A percentile compares a stretch with the other conserved stretches of the same genome.
Evolutionary conservation across 2,329 filamentous ascomycete species (phyloP).

Genomic region (Paraphaeosphaeria sporulosa): DNA sequence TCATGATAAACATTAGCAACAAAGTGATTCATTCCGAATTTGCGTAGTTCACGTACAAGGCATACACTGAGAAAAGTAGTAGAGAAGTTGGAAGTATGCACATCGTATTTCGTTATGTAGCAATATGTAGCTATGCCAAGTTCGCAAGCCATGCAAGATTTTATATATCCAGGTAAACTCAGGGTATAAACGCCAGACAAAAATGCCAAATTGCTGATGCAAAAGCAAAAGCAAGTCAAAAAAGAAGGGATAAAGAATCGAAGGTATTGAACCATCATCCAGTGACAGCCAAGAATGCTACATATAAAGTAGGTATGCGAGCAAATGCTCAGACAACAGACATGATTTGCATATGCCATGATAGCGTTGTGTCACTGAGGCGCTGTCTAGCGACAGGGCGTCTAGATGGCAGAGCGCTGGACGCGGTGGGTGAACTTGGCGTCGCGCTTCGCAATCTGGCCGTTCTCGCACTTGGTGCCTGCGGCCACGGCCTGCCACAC

Average conservation of each 20-base stretch:
- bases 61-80: not conserved
- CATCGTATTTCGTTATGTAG: conserved; percentile 2
- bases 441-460: conserved; percentile 38
- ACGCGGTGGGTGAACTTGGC: conserved; percentile 27
- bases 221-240: not conserved
- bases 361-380: not conserved
- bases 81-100: not conserved
- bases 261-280: not conserved
- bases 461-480: conserved; percentile 52
- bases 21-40: not conserved
- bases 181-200: conserved; percentile 5
- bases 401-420: conserved; percentile 19
- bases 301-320: not conserved
- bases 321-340: not conserved
- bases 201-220: too few relatives aligned
- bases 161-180: not conserved
- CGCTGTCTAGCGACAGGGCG: not conserved
- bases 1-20: not conserved
- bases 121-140: not conserved
- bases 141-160: conserved; percentile 2
- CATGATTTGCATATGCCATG: not conserved
- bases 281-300: conserved; percentile 4
- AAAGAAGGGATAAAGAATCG: not conserved
- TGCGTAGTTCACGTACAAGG: not conserved
- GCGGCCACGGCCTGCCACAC: conserved; percentile 50